These are phyloP conservation scores for Populus hybrid DNA, from an alignment of 441 rosid genomes.

Conservation along the genomic window DNA sequence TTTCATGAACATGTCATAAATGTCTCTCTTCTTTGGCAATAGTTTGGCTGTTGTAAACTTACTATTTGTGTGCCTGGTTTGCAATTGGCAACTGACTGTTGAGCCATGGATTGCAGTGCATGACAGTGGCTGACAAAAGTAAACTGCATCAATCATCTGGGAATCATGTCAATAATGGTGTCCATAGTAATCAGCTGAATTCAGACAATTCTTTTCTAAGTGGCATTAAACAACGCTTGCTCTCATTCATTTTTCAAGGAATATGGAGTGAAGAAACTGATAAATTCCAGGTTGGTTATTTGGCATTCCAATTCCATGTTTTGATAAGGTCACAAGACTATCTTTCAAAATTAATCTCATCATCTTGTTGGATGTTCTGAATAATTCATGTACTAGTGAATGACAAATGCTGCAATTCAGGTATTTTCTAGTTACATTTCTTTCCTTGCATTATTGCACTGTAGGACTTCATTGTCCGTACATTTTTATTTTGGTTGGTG, in stretches of 20 bases:
- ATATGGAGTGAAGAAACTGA: constrained; percentile 81
- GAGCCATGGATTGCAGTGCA: constrained; percentile 40
- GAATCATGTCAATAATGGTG: constrained; percentile 41
- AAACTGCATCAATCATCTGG: constrained; percentile 42
- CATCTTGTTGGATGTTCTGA: neutral
- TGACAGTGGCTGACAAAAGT: constrained; percentile 42
- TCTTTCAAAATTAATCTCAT: neutral
- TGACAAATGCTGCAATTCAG: neutral
- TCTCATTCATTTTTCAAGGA: constrained; percentile 83
- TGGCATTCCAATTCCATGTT: constrained; percentile 17
- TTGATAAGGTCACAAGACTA: neutral
- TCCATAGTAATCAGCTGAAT: constrained; percentile 40
- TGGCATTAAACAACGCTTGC: constrained; percentile 89
- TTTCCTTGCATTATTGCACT: neutral
- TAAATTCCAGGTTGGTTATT: constrained; percentile 53
- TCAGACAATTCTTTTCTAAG: constrained; percentile 51
- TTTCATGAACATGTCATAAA: neutral
- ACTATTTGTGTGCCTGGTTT: neutral
- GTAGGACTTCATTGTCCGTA: neutral
- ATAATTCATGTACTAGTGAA: neutral
- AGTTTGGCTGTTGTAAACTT: neutral
- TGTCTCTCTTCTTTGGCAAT: neutral
- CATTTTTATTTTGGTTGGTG: neutral
- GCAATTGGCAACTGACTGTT: constrained; percentile 16
- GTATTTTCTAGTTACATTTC: neutral